Percentiles rank a stretch among this genome's conserved stretches.
These are phyloP conservation scores for Penicillium sp. DNA, from an alignment of 2,329 filamentous ascomycete genomes.

Conservation along the genomic window DNA sequence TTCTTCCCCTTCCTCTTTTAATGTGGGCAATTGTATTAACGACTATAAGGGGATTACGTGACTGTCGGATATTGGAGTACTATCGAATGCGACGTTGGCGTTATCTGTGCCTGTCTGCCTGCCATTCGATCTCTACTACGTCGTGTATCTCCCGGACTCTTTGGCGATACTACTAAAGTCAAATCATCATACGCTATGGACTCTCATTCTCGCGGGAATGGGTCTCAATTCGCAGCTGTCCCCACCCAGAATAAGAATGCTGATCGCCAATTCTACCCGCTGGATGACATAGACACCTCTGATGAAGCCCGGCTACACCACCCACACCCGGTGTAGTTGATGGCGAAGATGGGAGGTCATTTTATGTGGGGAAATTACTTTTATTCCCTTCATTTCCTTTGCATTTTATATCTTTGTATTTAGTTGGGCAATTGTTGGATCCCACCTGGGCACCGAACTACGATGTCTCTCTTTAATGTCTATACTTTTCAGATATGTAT, in stretches of 20 bases:
- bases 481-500: neutral
- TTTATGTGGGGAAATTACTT: neutral
- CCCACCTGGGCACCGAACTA: neutral
- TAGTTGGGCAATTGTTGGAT: neutral
- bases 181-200: constrained; percentile 14
- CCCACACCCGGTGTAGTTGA: neutral
- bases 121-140: constrained; percentile 39
- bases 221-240: constrained; percentile 16
- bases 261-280: constrained; percentile 19
- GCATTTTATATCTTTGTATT: neutral
- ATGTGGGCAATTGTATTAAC: neutral
- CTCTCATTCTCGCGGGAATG: constrained; percentile 11
- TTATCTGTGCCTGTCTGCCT: constrained; percentile 33
- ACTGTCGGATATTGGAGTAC: constrained; percentile 31
- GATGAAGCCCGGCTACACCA: constrained; percentile 18
- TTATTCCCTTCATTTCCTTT: neutral
- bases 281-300: constrained; percentile 20
- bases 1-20: neutral
- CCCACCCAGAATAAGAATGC: constrained; percentile 15
- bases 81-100: constrained; percentile 30
- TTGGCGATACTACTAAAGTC: constrained; percentile 31
- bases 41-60: constrained; percentile 29
- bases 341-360: neutral
- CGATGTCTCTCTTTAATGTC: neutral
- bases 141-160: constrained; percentile 35